A percentile compares a stretch with the other conserved stretches of the same genome.
Evolutionary conservation across 73 alveolate species (phyloP).

Genomic region (Paramecium tetraurelia): DNA sequence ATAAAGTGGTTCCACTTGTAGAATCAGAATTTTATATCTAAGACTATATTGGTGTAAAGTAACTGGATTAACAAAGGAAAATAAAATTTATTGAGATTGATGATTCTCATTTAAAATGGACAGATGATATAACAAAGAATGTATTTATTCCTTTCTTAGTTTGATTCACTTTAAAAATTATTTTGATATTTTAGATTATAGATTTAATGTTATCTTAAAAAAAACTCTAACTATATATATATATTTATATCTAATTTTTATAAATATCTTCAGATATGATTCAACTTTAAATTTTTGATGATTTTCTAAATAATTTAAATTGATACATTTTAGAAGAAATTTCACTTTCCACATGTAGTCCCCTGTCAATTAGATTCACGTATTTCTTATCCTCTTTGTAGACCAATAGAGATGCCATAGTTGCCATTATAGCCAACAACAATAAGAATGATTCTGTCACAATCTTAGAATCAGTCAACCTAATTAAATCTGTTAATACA

Average conservation of each 20-base stretch:
- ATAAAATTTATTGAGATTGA: slow-evolving; percentile 61
- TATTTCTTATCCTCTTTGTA: background rate
- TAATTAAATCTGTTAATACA: background rate
- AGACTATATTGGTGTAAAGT: slow-evolving; percentile 84
- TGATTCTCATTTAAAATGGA: slow-evolving; percentile 79
- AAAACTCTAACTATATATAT: too few relatives aligned
- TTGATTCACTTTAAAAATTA: background rate
- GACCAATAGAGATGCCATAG: background rate
- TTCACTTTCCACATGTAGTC: background rate
- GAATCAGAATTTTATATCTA: slow-evolving; percentile 76
- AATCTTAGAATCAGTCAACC: background rate
- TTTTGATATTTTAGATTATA: background rate
- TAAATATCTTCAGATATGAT: background rate
- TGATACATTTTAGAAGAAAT: background rate
- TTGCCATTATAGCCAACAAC: background rate
- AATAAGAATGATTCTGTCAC: background rate
- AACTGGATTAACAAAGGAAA: slow-evolving; percentile 73
- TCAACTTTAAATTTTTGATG: background rate
- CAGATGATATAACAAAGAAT: slow-evolving; percentile 64
- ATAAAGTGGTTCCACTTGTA: slow-evolving; percentile 67
- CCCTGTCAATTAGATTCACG: slow-evolving; percentile 7
- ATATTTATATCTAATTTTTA: too few relatives aligned
- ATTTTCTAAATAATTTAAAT: background rate
- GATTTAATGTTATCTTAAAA: background rate
- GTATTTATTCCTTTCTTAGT: slow-evolving; percentile 66